These are phyloP conservation scores for Cornus suecica DNA, from an alignment of 148 eudicot species.

Conservation along the genomic window DNA sequence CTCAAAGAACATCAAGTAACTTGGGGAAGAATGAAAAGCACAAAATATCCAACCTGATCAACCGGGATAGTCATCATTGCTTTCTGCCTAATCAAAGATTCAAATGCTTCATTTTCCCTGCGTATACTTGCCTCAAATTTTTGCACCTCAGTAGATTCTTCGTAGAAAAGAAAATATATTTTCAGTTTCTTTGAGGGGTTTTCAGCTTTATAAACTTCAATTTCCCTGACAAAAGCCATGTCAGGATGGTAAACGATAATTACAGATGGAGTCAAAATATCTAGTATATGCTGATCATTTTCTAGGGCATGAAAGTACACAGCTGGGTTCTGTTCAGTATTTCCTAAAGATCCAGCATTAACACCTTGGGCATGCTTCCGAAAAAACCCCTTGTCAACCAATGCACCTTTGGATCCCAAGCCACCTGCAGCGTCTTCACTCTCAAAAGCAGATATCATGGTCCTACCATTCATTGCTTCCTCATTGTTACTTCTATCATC, in stretches of 20 bases:
- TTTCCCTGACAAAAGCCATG: constrained; percentile 89
- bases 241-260: constrained; percentile 90
- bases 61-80: constrained; percentile 96
- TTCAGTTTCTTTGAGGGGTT: constrained; percentile 73
- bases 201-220: constrained; percentile 88
- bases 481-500: no score
- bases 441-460: constrained; percentile 25
- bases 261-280: constrained; percentile 73
- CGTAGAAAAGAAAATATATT: constrained; percentile 93
- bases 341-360: constrained; percentile 19
- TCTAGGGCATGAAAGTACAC: constrained; percentile 87
- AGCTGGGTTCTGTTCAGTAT: constrained; percentile 52
- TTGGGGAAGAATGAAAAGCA: neutral
- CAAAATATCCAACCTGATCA: constrained; percentile 54
- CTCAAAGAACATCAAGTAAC: neutral
- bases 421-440: constrained; percentile 25
- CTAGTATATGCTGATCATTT: constrained; percentile 63
- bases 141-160: constrained; percentile 93
- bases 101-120: constrained; percentile 94
- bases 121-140: constrained; percentile 94
- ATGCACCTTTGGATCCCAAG: constrained; percentile 16
- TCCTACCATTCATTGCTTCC: constrained; percentile 21
- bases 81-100: constrained; percentile 94
- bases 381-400: constrained; percentile 33
- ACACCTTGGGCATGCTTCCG: constrained; percentile 44